Evolutionary conservation across 2,329 filamentous ascomycete species (phyloP), one percentile per base, ranked within the genome.

Genomic region (Pseudogymnoascus sp.): DNA sequence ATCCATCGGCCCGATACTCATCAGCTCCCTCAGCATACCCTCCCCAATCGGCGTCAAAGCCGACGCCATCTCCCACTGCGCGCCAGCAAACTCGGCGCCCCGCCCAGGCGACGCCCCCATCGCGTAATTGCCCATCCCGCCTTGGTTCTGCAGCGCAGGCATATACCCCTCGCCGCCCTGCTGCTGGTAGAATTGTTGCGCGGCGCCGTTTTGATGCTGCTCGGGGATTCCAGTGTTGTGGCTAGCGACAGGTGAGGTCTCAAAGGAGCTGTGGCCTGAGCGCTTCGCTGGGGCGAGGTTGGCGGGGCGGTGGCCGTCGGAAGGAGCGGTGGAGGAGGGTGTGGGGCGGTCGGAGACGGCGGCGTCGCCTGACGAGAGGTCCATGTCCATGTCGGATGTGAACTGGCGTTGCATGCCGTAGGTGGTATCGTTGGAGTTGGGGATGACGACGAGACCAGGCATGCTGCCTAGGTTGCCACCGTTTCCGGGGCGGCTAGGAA

Each of bases 1-100:
- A 65, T 86, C 82, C 77, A 86, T 82, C 0, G 81, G 76, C 6
- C 79, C 79, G 74, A 85, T 79, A 60, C 78, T 80, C 78, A 84
- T 82, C 61, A 85, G 72, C 7, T 81, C 78, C 62, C 80, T 75
- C 54, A 86, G 71, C 43, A 86, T 77, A 0, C 82, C 81, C 57
- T 85, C 82, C 0, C 81, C 78, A 12, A 83, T 78, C 4, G 80
- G 80, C 18, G 80, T 79, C 73, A 84, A 79, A 7, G 76, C 78
- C 16, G 75, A 71, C 59, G 18, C 72, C 61, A 32, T 72, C 67
- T 81, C 82, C 70, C 69, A 71, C 1, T 32, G 25, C 9, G 34
- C 57, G 11, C 34, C 32, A n/a, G 57, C 34, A 8, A 38, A 43
- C 57, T 25, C 38, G 5, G 38, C 34, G 9, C 25, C 30, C 1